phyloP scores from a whole-genome alignment of 345 rosid genomes.

The Viola odorata region DNA sequence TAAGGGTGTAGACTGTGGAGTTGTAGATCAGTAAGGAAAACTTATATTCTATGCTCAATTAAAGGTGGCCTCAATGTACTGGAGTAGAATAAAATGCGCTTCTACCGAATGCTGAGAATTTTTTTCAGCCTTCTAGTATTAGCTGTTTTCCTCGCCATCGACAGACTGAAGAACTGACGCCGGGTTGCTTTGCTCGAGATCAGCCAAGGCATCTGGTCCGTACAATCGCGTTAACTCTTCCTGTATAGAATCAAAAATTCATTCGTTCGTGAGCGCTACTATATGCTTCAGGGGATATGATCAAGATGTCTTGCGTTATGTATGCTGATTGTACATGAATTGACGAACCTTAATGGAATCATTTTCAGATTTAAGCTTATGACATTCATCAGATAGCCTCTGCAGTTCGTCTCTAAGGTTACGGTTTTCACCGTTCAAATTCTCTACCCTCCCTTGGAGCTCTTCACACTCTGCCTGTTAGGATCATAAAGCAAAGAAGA shows the following conservation, averaged over 20 bases:
- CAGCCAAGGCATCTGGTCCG: slow-evolving; percentile 73
- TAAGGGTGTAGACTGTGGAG: slow-evolving; percentile 11
- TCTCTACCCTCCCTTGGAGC: slow-evolving; percentile 73
- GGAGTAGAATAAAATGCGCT: slow-evolving; percentile 10
- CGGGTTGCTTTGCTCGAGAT: slow-evolving; percentile 45
- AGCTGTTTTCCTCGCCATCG: slow-evolving; percentile 38
- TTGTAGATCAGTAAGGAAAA: slow-evolving; percentile 18
- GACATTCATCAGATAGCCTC: slow-evolving; percentile 77
- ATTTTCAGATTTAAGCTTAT: slow-evolving; percentile 81
- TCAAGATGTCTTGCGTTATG: background rate
- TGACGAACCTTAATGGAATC: slow-evolving; percentile 61
- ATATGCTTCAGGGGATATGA: background rate
- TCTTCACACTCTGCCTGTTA: slow-evolving; percentile 88
- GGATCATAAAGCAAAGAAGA: background rate
- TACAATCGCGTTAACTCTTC: slow-evolving; percentile 62
- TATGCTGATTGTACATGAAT: background rate
- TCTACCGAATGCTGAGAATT: background rate
- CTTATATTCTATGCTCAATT: slow-evolving; percentile 11
- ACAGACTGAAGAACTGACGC: slow-evolving; percentile 22
- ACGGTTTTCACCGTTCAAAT: slow-evolving; percentile 52
- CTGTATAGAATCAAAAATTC: slow-evolving; percentile 32
- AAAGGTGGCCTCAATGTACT: slow-evolving; percentile 9
- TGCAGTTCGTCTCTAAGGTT: slow-evolving; percentile 71
- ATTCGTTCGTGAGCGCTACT: background rate
- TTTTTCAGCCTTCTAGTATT: background rate